Percentiles rank a stretch among this genome's conserved stretches.
Evolutionary conservation across 2,329 filamentous ascomycete genomes (phyloP).

Genomic region (Cladosporium oxysporum): DNA sequence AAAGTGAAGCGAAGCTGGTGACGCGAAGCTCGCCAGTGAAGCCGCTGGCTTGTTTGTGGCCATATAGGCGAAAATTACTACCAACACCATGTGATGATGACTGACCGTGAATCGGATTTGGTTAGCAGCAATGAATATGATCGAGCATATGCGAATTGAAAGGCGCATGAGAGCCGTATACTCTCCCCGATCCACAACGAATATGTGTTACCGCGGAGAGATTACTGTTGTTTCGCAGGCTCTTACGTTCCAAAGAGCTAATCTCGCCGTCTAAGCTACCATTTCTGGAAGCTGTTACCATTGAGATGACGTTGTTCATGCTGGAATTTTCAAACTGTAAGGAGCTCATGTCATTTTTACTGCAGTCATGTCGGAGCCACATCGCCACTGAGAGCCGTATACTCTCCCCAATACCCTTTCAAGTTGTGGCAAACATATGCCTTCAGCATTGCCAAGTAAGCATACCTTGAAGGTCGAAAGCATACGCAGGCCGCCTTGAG

Average conservation of each 20-base stretch:
- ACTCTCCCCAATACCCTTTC: too few relatives aligned
- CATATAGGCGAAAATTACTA: too few relatives aligned
- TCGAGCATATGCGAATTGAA: too few relatives aligned
- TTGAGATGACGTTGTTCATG: not conserved
- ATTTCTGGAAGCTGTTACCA: not conserved
- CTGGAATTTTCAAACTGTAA: not conserved
- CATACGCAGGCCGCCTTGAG: not conserved
- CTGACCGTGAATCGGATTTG: too few relatives aligned
- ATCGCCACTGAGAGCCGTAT: not conserved
- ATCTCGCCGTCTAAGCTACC: not conserved
- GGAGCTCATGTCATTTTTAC: not conserved
- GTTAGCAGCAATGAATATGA: too few relatives aligned
- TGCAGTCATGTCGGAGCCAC: not conserved
- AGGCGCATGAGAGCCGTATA: too few relatives aligned
- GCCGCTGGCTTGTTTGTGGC: too few relatives aligned
- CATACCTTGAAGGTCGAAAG: not conserved
- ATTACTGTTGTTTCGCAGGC: not conserved
- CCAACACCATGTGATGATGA: too few relatives aligned
- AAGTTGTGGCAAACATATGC: too few relatives aligned
- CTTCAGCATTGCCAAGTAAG: too few relatives aligned
- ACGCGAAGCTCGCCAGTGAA: not conserved
- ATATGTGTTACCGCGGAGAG: not conserved
- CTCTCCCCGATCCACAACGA: not conserved
- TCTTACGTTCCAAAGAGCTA: not conserved
- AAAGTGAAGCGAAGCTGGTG: too few relatives aligned